These are phyloP conservation scores for Didymella arachidicola DNA, from an alignment of 2,329 filamentous ascomycete species.

Conservation along the genomic window DNA sequence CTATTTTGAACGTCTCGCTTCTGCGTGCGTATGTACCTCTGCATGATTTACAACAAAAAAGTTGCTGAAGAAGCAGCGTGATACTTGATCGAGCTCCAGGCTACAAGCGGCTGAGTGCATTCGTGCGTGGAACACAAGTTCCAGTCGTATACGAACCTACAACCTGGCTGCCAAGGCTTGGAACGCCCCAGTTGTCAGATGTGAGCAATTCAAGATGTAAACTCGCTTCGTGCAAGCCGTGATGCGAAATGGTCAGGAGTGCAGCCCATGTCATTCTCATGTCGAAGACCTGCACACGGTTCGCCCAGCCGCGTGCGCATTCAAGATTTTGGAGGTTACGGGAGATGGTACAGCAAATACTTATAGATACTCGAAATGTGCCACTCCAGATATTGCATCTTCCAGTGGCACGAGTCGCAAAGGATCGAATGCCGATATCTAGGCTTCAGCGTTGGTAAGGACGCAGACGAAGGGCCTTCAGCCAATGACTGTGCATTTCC, in stretches of 20 bases:
- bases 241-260: background rate
- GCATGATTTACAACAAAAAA: background rate
- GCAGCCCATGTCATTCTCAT: background rate
- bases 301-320: background rate
- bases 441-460: background rate
- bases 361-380: background rate
- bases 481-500: background rate
- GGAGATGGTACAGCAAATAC: background rate
- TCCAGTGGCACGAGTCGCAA: background rate
- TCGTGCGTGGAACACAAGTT: background rate
- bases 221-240: background rate
- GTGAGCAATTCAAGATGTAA: background rate
- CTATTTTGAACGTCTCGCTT: background rate
- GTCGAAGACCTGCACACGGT: background rate
- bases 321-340: background rate
- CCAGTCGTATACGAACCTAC: background rate
- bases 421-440: background rate
- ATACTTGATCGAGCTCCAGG: background rate
- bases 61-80: background rate
- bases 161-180: background rate
- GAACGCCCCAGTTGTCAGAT: background rate
- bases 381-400: background rate
- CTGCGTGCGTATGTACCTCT: background rate
- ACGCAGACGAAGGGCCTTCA: background rate
- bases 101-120: background rate